These are phyloP conservation scores for Lichina pygmaea DNA, from an alignment of 495 filamentous ascomycete genomes.

Conservation along the genomic window DNA sequence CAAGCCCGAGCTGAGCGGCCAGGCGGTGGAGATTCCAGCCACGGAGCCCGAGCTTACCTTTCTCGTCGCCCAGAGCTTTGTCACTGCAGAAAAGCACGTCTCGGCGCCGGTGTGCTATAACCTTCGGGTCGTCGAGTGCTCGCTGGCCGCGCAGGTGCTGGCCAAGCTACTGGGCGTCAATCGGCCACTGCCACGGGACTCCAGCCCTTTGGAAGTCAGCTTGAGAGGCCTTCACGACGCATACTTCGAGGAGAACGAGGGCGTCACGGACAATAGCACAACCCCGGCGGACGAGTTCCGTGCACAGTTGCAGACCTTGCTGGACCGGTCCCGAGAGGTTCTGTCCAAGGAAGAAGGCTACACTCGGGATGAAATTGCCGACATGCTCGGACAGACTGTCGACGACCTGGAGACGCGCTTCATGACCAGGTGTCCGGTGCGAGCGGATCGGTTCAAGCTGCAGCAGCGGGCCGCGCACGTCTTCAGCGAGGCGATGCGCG, in stretches of 20 bases:
- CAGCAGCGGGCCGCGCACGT: slow-evolving; percentile 72
- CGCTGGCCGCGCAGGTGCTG: slow-evolving; percentile 56
- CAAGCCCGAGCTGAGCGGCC: slow-evolving; percentile 45
- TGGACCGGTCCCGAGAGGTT: slow-evolving; percentile 31
- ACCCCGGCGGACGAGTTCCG: slow-evolving; percentile 16
- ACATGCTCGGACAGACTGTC: slow-evolving; percentile 37
- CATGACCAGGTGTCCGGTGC: slow-evolving; percentile 64
- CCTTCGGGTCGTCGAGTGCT: slow-evolving; percentile 85
- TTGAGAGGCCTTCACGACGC: slow-evolving; percentile 66
- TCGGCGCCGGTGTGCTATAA: slow-evolving; percentile 89
- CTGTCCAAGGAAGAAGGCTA: slow-evolving; percentile 58
- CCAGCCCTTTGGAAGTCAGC: slow-evolving; percentile 57
- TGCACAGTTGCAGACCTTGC: slow-evolving; percentile 40
- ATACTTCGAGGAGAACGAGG: slow-evolving; percentile 39
- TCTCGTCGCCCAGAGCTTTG: slow-evolving; percentile 81
- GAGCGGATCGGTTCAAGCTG: slow-evolving; percentile 69
- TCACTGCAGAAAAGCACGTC: slow-evolving; percentile 79
- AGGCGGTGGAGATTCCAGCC: slow-evolving; percentile 61
- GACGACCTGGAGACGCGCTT: slow-evolving; percentile 43
- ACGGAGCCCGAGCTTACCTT: slow-evolving; percentile 67
- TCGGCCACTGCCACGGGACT: slow-evolving; percentile 37
- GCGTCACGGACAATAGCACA: slow-evolving; percentile 15
- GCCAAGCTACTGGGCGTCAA: slow-evolving; percentile 31
- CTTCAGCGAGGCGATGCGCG: slow-evolving; percentile 67
- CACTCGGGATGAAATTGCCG: slow-evolving; percentile 65